A percentile compares a stretch with the other conserved stretches of the same genome.
Evolutionary conservation across 2,329 filamentous ascomycete genomes (phyloP).

Genomic region (Nothomitra cinnamomea): DNA sequence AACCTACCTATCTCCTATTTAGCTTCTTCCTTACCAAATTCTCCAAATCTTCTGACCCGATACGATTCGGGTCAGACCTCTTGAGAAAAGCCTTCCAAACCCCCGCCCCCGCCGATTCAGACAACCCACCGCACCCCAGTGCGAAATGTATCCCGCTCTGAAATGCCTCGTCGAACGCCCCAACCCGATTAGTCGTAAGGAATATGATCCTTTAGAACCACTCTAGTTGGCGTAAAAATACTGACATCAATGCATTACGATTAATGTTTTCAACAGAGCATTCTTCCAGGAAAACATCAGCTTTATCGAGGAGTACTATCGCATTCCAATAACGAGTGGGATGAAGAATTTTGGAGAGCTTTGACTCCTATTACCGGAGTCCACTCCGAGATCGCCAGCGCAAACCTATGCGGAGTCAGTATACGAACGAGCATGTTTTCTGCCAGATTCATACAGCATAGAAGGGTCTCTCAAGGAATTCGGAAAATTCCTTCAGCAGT

Average conservation of each 20-base stretch:
- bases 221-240: constrained; percentile 20
- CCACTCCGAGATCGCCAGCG: background rate
- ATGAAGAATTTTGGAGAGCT: constrained; percentile 8
- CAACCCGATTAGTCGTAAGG: background rate
- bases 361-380: background rate
- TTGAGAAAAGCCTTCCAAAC: background rate
- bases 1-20: background rate
- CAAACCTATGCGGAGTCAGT: background rate
- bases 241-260: constrained; percentile 29
- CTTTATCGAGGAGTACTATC: constrained; percentile 34
- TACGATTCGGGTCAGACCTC: background rate
- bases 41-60: background rate
- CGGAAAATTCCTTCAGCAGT: background rate
- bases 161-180: background rate
- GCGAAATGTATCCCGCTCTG: background rate
- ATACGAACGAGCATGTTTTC: background rate
- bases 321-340: constrained; percentile 34
- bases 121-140: background rate
- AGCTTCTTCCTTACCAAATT: background rate
- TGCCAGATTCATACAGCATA: background rate
- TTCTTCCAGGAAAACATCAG: constrained; percentile 26
- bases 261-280: constrained; percentile 23
- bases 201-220: background rate
- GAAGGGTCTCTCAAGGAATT: background rate
- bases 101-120: background rate